Conservation (phyloP, 2,329 filamentous ascomycete genomes). For the Onygena corvina region DNA sequence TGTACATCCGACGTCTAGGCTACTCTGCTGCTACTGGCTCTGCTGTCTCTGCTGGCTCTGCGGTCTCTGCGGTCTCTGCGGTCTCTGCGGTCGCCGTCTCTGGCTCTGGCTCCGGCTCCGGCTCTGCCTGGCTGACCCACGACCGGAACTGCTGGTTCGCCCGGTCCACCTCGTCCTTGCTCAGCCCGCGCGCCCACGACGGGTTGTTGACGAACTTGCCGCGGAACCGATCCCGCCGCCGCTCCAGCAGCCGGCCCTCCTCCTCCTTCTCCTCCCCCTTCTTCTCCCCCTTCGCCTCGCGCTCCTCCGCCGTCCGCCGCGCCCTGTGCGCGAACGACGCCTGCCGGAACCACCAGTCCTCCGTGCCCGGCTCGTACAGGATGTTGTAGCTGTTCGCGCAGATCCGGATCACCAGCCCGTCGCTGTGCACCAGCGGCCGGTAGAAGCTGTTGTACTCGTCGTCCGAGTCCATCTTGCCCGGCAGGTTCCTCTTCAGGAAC, state of each 20-base stretch:
- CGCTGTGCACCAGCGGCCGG: constrained; percentile 47
- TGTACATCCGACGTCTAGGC: no score
- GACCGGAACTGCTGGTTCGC: constrained; percentile 37
- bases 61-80: no score
- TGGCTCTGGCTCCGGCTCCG: no score
- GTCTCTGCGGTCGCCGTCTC: no score
- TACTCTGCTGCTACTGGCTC: no score
- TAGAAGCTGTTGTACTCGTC: constrained; percentile 48
- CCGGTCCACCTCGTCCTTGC: constrained; percentile 39
- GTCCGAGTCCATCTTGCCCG: constrained; percentile 49
- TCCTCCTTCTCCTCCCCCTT: no score
- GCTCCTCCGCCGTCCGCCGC: constrained; percentile 20
- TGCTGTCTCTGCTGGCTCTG: no score
- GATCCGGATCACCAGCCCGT: constrained; percentile 60
- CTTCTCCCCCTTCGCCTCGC: no score
- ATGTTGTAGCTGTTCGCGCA: constrained; percentile 69
- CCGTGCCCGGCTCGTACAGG: constrained; percentile 58
- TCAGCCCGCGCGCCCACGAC: constrained; percentile 39
- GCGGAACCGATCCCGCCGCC: constrained; percentile 38
- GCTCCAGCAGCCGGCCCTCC: no score
- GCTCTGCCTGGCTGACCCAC: no score
- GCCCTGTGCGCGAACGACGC: neutral
- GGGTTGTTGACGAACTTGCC: constrained; percentile 44
- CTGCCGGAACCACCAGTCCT: constrained; percentile 55
- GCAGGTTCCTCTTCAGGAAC: constrained; percentile 60